phyloP scores from a whole-genome alignment of 2,329 filamentous ascomycete species.

The Teratosphaeria destructans region DNA sequence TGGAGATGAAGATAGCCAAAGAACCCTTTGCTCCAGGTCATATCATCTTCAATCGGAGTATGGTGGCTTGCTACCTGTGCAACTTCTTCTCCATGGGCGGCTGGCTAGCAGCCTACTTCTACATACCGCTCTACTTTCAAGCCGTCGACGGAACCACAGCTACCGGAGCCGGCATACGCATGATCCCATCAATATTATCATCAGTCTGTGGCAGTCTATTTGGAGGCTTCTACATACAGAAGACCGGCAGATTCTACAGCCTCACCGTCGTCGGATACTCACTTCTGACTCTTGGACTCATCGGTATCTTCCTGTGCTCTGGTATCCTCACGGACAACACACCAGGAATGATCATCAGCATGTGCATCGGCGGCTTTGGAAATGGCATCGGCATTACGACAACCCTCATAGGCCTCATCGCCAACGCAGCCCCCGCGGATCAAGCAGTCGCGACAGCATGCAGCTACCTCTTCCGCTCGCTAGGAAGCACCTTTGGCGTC shows the following conservation, averaged over 20 bases:
- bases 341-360: conserved; percentile 45
- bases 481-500: conserved; percentile 56
- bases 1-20: conserved; percentile 57
- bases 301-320: conserved; percentile 47
- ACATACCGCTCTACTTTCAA: conserved; percentile 70
- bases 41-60: conserved; percentile 56
- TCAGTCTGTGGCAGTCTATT: conserved; percentile 55
- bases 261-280: conserved; percentile 51
- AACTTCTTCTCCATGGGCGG: conserved; percentile 63
- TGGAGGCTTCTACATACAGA: conserved; percentile 57
- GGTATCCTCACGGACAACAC: conserved; percentile 43
- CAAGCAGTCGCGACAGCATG: conserved; percentile 68
- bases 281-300: conserved; percentile 44
- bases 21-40: conserved; percentile 67
- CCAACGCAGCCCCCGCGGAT: conserved; percentile 56
- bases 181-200: conserved; percentile 55
- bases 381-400: conserved; percentile 44
- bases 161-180: conserved; percentile 51
- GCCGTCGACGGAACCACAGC: conserved; percentile 56
- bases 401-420: conserved; percentile 44
- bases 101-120: conserved; percentile 54
- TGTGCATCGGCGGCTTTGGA: conserved; percentile 44
- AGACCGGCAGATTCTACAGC: conserved; percentile 61
- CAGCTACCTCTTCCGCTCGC: conserved; percentile 68
- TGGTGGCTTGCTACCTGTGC: conserved; percentile 58